Evolutionary conservation across 352 stramenopile genomes (phyloP).

Genomic region (Phytophthora pistaciae): DNA sequence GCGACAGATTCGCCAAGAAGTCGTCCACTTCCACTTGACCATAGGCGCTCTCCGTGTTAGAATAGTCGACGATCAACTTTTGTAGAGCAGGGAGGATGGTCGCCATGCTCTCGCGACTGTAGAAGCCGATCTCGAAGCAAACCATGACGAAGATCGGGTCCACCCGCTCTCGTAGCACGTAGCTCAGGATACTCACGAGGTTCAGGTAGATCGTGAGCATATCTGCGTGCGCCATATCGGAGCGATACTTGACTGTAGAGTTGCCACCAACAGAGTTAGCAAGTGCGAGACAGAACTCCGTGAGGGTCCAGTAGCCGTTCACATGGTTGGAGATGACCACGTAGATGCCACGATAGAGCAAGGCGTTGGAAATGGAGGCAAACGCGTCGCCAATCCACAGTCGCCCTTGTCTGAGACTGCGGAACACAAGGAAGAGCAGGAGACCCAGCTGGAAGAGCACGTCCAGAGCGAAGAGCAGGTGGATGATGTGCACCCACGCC

Average conservation of each 20-base stretch:
- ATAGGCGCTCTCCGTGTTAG: conserved; percentile 9
- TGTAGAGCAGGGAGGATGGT: conserved; percentile 27
- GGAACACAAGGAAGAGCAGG: conserved; percentile 46
- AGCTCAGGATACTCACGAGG: conserved; percentile 37
- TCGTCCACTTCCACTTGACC: conserved; percentile 29
- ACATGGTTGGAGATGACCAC: conserved; percentile 51
- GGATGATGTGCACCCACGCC: conserved; percentile 59
- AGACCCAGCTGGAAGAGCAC: conserved; percentile 48
- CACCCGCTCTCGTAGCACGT: conserved; percentile 39
- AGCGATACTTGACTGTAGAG: conserved; percentile 17
- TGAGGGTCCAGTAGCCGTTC: conserved; percentile 57
- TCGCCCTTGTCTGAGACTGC: conserved; percentile 40
- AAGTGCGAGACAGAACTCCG: conserved; percentile 44
- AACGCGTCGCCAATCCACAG: conserved; percentile 65
- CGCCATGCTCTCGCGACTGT: conserved; percentile 21
- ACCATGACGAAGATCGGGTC: conserved; percentile 41
- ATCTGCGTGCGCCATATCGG: conserved; percentile 38
- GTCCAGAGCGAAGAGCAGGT: conserved; percentile 55
- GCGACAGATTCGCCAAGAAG: conserved; percentile 36
- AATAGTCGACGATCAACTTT: conserved; percentile 19
- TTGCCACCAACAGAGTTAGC: conserved; percentile 20
- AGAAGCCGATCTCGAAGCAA: conserved; percentile 43
- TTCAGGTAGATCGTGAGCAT: conserved; percentile 53
- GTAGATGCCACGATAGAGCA: conserved; percentile 41
- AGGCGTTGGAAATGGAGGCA: conserved; percentile 46